Conservation (phyloP, 805 yeast genomes). For the Komagataella pastoris region DNA sequence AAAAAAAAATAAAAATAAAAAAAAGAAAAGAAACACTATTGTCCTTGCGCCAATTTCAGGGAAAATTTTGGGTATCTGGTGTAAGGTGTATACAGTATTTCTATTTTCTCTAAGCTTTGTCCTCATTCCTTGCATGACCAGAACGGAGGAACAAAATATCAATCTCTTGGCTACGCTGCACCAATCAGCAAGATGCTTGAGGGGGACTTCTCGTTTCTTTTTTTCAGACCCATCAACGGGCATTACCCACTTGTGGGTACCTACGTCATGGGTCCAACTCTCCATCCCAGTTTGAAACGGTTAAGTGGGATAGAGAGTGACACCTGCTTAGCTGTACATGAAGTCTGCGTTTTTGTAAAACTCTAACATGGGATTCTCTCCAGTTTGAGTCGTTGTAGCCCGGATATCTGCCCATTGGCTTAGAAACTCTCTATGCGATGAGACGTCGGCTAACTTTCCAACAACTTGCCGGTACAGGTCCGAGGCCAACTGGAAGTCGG, state of each 20-base stretch:
- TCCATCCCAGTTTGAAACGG: neutral
- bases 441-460: conserved; percentile 41
- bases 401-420: conserved; percentile 59
- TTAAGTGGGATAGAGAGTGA: neutral
- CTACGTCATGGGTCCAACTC: neutral
- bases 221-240: neutral
- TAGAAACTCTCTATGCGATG: conserved; percentile 52
- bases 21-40: neutral
- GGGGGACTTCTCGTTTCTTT: neutral
- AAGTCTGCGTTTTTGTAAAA: conserved; percentile 68
- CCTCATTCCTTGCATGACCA: neutral
- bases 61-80: neutral
- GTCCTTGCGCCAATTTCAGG: neutral
- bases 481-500: conserved; percentile 52
- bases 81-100: no score
- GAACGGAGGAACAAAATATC: no score
- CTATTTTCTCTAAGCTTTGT: neutral
- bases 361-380: conserved; percentile 77
- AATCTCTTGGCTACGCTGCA: neutral
- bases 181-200: neutral
- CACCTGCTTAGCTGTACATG: conserved; percentile 25
- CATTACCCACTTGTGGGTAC: neutral
- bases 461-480: conserved; percentile 52
- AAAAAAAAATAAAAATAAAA: no score
- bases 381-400: conserved; percentile 54